phyloP scores from a whole-genome alignment of 371 early-diverging fungal genomes.

The Mycotypha africana region DNA sequence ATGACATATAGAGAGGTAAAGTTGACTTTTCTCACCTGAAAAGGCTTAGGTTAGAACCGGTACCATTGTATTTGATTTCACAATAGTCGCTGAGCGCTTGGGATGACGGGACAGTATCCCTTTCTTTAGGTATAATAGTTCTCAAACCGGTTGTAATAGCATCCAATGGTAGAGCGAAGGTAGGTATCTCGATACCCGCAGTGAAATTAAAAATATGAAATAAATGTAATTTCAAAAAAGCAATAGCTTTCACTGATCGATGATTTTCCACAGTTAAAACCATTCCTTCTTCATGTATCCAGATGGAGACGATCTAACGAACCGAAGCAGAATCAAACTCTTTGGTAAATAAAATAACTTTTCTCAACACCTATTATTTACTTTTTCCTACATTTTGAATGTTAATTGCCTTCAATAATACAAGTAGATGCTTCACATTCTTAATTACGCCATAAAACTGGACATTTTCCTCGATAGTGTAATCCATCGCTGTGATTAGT shows the following conservation, averaged over 20 bases:
- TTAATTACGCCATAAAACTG: conserved; percentile 11
- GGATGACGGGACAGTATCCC: not conserved
- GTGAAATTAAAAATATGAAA: conserved; percentile 21
- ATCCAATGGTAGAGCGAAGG: conserved; percentile 24
- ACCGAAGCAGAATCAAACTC: not conserved
- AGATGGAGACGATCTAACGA: not conserved
- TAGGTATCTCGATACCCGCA: conserved; percentile 6
- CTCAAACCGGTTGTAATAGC: conserved; percentile 26
- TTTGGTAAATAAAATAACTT: too few species aligned
- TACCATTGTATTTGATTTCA: conserved; percentile 24
- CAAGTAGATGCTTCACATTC: not conserved
- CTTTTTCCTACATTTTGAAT: conserved; percentile 9
- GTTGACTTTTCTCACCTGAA: too few species aligned
- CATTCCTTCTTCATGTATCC: conserved; percentile 33
- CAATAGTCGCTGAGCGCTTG: conserved; percentile 17
- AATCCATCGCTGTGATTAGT: conserved; percentile 5
- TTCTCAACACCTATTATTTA: too few species aligned
- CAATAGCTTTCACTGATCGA: conserved; percentile 26
- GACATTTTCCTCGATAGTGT: conserved; percentile 1
- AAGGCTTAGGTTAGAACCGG: conserved; percentile 19
- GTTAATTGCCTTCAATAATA: conserved; percentile 3
- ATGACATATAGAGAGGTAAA: too few species aligned
- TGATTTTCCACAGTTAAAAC: conserved; percentile 26
- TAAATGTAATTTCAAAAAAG: conserved; percentile 24
- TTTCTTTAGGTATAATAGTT: conserved; percentile 6